Evolutionary conservation across 1,139 yeast genomes (phyloP).

Genomic region (Hyphopichia pseudoburtonii): DNA sequence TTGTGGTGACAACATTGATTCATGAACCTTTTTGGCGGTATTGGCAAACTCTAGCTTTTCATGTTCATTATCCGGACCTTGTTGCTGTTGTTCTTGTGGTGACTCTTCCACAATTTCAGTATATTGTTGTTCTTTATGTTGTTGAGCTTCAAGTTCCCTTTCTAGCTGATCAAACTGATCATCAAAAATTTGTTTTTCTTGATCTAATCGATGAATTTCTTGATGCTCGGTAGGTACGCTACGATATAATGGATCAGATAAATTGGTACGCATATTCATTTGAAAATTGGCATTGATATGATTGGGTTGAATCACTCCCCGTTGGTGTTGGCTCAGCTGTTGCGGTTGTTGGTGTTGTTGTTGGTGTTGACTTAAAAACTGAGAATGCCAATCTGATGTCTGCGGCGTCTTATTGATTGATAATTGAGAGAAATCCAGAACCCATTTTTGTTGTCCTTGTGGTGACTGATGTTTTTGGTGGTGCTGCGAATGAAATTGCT

Average conservation of each 20-base stretch:
- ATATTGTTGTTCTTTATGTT: conserved; percentile 9
- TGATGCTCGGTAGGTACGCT: conserved; percentile 28
- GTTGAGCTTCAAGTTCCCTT: conserved; percentile 24
- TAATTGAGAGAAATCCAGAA: conserved; percentile 31
- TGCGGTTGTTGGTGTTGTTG: conserved; percentile 12
- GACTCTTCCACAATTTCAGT: too few relatives aligned
- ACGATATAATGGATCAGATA: conserved; percentile 14
- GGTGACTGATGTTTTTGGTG: conserved; percentile 3
- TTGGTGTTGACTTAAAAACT: conserved; percentile 21
- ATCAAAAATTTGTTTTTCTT: conserved; percentile 30
- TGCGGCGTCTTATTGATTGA: conserved; percentile 9
- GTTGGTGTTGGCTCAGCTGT: too few relatives aligned
- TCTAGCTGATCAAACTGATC: conserved; percentile 39
- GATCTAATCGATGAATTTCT: conserved; percentile 29
- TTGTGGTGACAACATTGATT: conserved; percentile 24
- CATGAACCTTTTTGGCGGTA: conserved; percentile 40
- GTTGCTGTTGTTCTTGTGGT: conserved; percentile 10
- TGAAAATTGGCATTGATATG: conserved; percentile 8
- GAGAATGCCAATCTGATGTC: conserved; percentile 26
- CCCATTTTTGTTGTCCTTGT: conserved; percentile 22
- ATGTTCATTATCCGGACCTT: conserved; percentile 8
- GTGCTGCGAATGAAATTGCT: conserved; percentile 8
- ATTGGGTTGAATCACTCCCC: too few relatives aligned
- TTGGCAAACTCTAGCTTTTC: conserved; percentile 41
- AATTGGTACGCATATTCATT: conserved; percentile 19